Evolutionary conservation across 179 eudicot species (phyloP).

Genomic region (Beta macrorhiza): DNA sequence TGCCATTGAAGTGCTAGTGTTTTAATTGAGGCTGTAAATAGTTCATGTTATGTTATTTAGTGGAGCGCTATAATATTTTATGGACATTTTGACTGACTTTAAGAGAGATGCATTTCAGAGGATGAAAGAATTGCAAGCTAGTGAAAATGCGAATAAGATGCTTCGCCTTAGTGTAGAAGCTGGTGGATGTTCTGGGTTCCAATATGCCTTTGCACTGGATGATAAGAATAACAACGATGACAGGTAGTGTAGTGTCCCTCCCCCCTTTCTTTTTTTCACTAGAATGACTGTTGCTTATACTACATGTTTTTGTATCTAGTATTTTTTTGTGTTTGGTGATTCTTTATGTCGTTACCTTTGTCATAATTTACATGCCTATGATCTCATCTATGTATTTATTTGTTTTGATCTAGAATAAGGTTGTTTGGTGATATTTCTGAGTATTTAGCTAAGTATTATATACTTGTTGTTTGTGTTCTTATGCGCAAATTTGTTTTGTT

Average conservation of each 20-base stretch:
- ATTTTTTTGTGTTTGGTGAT: not conserved
- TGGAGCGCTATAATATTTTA: not conserved
- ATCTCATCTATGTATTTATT: not conserved
- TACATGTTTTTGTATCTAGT: not conserved
- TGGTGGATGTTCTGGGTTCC: slow-evolving; percentile 98
- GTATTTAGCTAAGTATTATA: not conserved
- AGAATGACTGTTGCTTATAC: not conserved
- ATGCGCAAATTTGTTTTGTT: not conserved
- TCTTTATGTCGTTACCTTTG: not conserved
- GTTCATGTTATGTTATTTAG: not conserved
- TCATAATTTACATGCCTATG: not conserved
- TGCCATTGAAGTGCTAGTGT: not conserved
- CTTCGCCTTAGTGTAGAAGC: slow-evolving; percentile 93
- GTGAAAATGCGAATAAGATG: slow-evolving; percentile 58
- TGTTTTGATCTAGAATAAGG: not conserved
- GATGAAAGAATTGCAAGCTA: slow-evolving; percentile 82
- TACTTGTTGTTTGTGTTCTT: not conserved
- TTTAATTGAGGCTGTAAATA: not conserved
- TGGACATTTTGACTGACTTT: slow-evolving; percentile 21
- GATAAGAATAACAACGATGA: slow-evolving; percentile 68
- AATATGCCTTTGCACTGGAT: slow-evolving; percentile 78
- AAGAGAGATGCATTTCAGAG: slow-evolving; percentile 45
- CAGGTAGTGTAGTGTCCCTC: slow-evolving; percentile 41
- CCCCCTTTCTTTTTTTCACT: no score
- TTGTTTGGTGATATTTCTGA: not conserved